Evolutionary conservation across 208 protist species (phyloP), one percentile per base, ranked within the genome.

Genomic region (Trypanosoma congolense): DNA sequence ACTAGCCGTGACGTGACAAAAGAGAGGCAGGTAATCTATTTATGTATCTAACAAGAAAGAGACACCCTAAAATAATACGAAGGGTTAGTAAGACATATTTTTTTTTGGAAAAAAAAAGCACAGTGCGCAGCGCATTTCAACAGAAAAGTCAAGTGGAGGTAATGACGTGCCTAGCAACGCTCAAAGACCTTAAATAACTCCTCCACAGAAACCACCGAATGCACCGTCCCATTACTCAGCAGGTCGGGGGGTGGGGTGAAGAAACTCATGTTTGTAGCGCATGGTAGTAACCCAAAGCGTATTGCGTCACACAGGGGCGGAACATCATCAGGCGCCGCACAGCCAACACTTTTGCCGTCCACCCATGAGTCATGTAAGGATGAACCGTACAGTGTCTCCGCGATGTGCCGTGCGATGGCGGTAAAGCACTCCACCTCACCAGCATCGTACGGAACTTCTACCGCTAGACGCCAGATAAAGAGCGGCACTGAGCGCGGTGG

Each of bases 161-260:
- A 19, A 42, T 16, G 36, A 41, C 6, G 24, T 28, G 22, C 19
- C 54, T 65, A 94, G 65, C 87, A 94, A 14, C 87, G 87, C 63
- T 94, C 87, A 67, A 94, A 94, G 19, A 94, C 84, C 60, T 90
- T 94, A 68, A 90, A 94, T 14, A 94, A 70, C 22, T 83, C 75
- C 72, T 94, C 87, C 36, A 91, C 84, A 0, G 81, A 82, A 3
- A 91, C 83, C 36, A 94, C 73, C 19, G 77, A 58, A 42, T 80
- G 80, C 9, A 90, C 45, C 18, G 80, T 76, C 19, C 82, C 80
- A 43, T 90, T 70, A 12, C 57, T 68, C 48, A 90, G 54, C 14
- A 77, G 53, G 42, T 67, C 68, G 0, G 75, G 70, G 0, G 86
- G 82, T 3, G 79, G 67, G 14, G 65, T 35, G 56, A 84, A 93